Evolutionary conservation across 257 asterid genomes (phyloP).

Genomic region (Primulina eburnea): DNA sequence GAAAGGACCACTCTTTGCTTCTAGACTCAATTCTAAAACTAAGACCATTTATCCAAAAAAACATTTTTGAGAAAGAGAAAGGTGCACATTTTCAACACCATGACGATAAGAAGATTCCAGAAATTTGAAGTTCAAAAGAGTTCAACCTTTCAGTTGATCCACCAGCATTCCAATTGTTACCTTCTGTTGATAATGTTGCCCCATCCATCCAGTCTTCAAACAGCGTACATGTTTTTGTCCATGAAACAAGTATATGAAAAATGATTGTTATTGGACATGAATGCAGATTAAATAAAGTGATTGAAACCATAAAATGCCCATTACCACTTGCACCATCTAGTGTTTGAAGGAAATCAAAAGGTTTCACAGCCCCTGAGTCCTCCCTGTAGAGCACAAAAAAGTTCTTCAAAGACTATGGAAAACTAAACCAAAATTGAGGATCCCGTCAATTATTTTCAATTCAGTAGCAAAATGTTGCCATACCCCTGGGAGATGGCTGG

Average conservation of each 20-base stretch:
- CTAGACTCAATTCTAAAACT: slow-evolving; percentile 13
- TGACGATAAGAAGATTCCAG: neutral
- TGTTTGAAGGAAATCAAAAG: slow-evolving; percentile 72
- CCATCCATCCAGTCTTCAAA: slow-evolving; percentile 66
- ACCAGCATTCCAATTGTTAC: slow-evolving; percentile 53
- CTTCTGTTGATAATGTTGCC: slow-evolving; percentile 41
- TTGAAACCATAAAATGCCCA: neutral
- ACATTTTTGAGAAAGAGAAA: slow-evolving; percentile 1
- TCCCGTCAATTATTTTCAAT: neutral
- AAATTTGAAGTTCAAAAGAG: neutral
- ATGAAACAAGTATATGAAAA: slow-evolving; percentile 14
- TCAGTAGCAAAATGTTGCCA: slow-evolving; percentile 7
- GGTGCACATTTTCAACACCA: neutral
- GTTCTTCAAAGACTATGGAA: slow-evolving; percentile 14
- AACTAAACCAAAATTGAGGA: slow-evolving; percentile 10
- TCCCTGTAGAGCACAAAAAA: slow-evolving; percentile 46
- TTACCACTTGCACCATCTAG: slow-evolving; percentile 43
- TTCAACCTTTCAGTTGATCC: slow-evolving; percentile 57
- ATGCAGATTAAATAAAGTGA: neutral
- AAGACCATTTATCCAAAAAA: slow-evolving; percentile 2
- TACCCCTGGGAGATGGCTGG: slow-evolving; percentile 65
- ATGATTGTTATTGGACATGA: slow-evolving; percentile 11
- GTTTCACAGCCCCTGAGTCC: slow-evolving; percentile 48
- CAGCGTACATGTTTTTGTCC: slow-evolving; percentile 24
- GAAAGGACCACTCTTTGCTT: neutral